Conservation (phyloP, 2,329 filamentous ascomycete species). For the Neopestalotiopsis sp. region DNA sequence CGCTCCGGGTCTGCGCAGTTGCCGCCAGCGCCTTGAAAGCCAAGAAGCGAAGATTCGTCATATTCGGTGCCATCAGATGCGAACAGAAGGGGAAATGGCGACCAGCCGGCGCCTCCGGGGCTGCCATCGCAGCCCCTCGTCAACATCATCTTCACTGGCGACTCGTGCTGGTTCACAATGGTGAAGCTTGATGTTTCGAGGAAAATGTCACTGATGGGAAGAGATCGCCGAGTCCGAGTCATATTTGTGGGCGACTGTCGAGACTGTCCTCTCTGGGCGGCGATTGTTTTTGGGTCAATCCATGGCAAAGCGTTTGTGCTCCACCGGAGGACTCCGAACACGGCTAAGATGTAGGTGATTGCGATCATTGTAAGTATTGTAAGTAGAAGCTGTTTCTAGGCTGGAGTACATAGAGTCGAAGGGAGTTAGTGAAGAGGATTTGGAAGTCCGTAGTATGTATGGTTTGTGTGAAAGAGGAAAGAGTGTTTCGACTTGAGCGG, state of each 20-base stretch:
- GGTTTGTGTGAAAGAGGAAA: no score
- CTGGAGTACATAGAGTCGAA: not conserved
- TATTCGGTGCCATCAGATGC: not conserved
- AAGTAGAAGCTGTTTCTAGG: not conserved
- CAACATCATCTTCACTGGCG: not conserved
- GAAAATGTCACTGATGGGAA: not conserved
- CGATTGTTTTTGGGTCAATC: not conserved
- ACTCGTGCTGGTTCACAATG: not conserved
- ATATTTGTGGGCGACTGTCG: not conserved
- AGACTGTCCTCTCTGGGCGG: not conserved
- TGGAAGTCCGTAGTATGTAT: not conserved
- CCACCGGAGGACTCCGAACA: not conserved
- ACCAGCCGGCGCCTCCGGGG: not conserved
- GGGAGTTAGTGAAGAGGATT: not conserved
- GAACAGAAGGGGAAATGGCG: not conserved
- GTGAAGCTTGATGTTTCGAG: not conserved
- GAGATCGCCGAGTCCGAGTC: not conserved
- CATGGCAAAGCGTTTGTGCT: not conserved
- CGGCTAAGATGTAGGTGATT: not conserved
- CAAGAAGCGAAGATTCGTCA: not conserved
- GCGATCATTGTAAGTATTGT: not conserved
- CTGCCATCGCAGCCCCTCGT: not conserved
- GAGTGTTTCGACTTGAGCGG: no score
- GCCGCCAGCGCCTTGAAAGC: not conserved
- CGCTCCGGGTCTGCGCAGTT: not conserved